Base-by-base conservation (phyloP, 768 basidiomycete genomes). In the Suillus decipiens region DNA sequence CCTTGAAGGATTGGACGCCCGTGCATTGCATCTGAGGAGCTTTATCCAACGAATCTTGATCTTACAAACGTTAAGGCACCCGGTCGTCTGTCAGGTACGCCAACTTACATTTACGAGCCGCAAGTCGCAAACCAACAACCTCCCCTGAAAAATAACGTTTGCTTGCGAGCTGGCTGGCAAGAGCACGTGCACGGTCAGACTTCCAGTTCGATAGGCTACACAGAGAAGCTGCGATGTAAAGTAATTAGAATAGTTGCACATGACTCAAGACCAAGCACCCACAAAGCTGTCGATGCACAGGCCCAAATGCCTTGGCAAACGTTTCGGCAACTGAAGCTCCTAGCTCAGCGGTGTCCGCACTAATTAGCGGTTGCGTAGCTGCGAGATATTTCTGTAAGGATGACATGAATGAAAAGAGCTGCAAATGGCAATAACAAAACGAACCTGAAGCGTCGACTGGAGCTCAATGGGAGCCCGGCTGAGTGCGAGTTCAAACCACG, bases 111-210 rank as follows among this genome's bases (percentile, higher is more conserved):
- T 85, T 81, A 63, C 84, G 79, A 51, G 85, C 84, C 10, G 90
- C 88, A 28, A 95, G 76, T 11, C 89, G 82, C 55, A 93, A 81
- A 39, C 95, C 95, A 41, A 89, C 90, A 8, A 87, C 87, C 74
- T 98, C 95, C 33, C 95, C 95, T 24, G 86, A 82, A 70, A 88
- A 98, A 73, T 94, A 95, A n/a, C 88, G 88, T 72, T 96, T 96
- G 45, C 90, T 89, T 0, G 94, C 90, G 61, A 97, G 86, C 70
- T 98, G 93, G 66, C 89, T 92, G 0, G 92, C 83, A 48, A 99
- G 81, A 1, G 85, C 80, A 72, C 92, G 93, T 10, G 96, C 85
- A 24, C 88, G 86, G 73, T 99, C 96, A 5, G 89, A 84, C 66
- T 88, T 87, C 84, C 89, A 88, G 58, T 78, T 81, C 0, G 85